Percentiles rank a stretch among this genome's conserved stretches.
These are phyloP conservation scores for Nasturtium officinale DNA, from an alignment of 345 rosid species.

Conservation along the genomic window DNA sequence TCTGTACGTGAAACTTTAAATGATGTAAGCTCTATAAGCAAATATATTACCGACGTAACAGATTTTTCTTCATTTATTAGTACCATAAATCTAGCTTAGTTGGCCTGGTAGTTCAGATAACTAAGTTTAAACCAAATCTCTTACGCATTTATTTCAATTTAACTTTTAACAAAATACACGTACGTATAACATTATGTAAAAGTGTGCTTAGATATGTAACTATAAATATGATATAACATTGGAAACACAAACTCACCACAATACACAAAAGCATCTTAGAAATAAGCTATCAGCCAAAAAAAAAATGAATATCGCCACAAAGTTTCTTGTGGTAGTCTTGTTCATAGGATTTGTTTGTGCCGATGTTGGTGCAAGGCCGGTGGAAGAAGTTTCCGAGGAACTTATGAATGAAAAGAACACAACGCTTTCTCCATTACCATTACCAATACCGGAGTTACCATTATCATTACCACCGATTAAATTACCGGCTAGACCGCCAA, in stretches of 20 bases:
- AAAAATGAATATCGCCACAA: neutral
- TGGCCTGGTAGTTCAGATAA: neutral
- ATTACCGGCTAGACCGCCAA: neutral
- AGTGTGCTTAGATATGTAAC: too few relatives aligned
- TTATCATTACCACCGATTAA: neutral
- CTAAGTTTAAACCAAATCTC: neutral
- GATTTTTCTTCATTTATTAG: too few relatives aligned
- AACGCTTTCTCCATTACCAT: neutral
- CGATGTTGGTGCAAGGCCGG: conserved; percentile 16
- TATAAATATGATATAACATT: neutral
- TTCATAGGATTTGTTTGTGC: conserved; percentile 14
- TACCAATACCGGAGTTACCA: neutral
- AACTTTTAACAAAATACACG: neutral
- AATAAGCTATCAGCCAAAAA: too few relatives aligned
- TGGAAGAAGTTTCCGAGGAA: neutral
- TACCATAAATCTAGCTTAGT: too few relatives aligned
- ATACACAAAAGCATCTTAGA: neutral
- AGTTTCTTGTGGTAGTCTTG: conserved; percentile 12
- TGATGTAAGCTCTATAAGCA: too few relatives aligned
- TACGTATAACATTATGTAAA: neutral
- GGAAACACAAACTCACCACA: neutral
- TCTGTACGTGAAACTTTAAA: too few relatives aligned
- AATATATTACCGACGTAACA: too few relatives aligned
- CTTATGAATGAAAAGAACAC: neutral
- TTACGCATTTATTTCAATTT: neutral